Base-by-base conservation (phyloP, 495 filamentous ascomycete species). In the Hypoxylon subgilvum region DNA sequence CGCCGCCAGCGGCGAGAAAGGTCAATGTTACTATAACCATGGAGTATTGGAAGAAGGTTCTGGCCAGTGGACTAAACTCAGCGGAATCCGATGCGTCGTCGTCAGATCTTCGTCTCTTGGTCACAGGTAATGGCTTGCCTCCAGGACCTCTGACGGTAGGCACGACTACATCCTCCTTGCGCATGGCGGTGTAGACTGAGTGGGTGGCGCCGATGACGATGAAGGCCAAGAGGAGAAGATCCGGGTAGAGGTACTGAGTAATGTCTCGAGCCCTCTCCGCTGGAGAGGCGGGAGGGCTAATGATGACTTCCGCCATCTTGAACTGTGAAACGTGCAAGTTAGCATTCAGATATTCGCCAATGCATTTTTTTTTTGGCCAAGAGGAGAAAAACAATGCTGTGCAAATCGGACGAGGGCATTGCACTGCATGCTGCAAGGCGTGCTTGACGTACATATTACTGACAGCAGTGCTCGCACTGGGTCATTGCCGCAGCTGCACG, bases 111-210 rank as follows among this genome's bases (percentile, higher is more conserved):
- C 75, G 78, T 55, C 69, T 72, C 58, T 78, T 79, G 55, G 77
- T 82, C 46, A 79, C 67, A 25, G 92, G 90, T 17, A 96, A 76
- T 12, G 89, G 89, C 68, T 92, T 90, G 45, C 91, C 92, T 28
- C 88, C 90, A 0, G 91, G 92, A 10, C 91, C 90, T 41, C 32
- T 72, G 44, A 69, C 69, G 23, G 67, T 69, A 19, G 77, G 72
- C 7, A 51, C 54, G 39, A 70, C 65, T 14, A 75, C 53, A 53
- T 75, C 71, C 25, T 76, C 74, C 49, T 75, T 74, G n/a, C 68
- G 72, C 44, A 69, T 72, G 32, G 76, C 71, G 23, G 62, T 74
- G 71, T 76, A 62, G 25, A 80, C 68, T 48, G 73, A 76, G 54
- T 79, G 72, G 13, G 74, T 62, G 31, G 61, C 76, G 36, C 75